A percentile compares a stretch with the other conserved stretches of the same genome.
Evolutionary conservation across 179 eudicot species (phyloP).

Genomic region (Nepenthes alata): DNA sequence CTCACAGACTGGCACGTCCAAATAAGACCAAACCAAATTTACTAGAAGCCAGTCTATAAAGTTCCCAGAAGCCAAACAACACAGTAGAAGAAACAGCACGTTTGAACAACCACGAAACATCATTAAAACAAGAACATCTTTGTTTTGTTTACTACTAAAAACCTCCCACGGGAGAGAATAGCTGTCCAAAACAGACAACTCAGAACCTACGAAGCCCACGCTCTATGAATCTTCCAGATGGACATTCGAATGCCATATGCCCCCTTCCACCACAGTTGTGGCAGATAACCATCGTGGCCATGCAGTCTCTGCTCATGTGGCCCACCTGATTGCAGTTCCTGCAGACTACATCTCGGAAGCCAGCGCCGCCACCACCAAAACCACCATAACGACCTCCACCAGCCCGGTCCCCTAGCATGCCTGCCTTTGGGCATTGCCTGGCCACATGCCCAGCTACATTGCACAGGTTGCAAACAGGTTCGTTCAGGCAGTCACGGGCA

Average conservation of each 20-base stretch:
- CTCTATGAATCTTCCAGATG: constrained; percentile 76
- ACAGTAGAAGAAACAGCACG: too few relatives aligned
- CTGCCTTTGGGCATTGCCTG: constrained; percentile 68
- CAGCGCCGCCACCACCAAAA: constrained; percentile 25
- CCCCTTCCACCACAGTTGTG: constrained; percentile 97
- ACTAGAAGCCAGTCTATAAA: too few relatives aligned
- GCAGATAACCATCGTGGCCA: constrained; percentile 55
- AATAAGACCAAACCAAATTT: too few relatives aligned
- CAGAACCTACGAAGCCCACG: constrained; percentile 35
- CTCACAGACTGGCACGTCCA: too few relatives aligned
- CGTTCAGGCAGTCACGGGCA: constrained; percentile 75
- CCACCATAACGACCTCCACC: constrained; percentile 13
- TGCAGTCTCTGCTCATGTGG: constrained; percentile 90
- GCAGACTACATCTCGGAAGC: constrained; percentile 69
- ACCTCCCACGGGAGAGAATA: too few relatives aligned
- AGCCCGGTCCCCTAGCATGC: constrained; percentile 40
- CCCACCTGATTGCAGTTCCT: constrained; percentile 83
- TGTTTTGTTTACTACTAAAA: too few relatives aligned
- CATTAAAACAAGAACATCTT: too few relatives aligned
- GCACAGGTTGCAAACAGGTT: constrained; percentile 86
- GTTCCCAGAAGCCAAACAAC: too few relatives aligned
- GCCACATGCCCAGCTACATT: constrained; percentile 80
- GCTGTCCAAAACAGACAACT: neutral
- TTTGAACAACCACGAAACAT: too few relatives aligned
- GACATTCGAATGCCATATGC: constrained; percentile 75